A percentile compares a stretch with the other conserved stretches of the same genome.
Conservation (phyloP, 495 filamentous ascomycete species). For the Evansstolkia leycettana region DNA sequence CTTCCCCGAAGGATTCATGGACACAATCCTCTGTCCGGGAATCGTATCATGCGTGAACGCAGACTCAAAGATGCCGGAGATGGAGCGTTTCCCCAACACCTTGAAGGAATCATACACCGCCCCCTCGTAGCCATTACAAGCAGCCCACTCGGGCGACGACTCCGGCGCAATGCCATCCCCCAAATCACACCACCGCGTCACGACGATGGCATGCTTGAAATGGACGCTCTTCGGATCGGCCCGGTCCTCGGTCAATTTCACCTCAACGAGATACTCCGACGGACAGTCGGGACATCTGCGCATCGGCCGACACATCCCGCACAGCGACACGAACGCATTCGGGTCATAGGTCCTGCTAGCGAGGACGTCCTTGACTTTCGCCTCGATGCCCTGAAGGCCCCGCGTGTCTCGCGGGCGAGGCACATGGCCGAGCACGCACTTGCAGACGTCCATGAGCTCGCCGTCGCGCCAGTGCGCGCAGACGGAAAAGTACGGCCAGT, state of each 20-base stretch:
- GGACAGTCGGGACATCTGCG: constrained; percentile 47
- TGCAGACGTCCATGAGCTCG: constrained; percentile 42
- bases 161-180: constrained; percentile 36
- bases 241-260: constrained; percentile 41
- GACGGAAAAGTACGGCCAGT: constrained; percentile 44
- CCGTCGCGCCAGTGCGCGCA: constrained; percentile 51
- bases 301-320: constrained; percentile 42
- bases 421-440: constrained; percentile 46
- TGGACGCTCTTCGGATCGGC: constrained; percentile 7
- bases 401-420: constrained; percentile 26
- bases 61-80: constrained; percentile 45
- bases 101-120: constrained; percentile 39
- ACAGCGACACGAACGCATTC: constrained; percentile 34
- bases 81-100: constrained; percentile 35
- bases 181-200: constrained; percentile 48
- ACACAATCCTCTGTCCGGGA: constrained; percentile 42
- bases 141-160: constrained; percentile 32
- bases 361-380: constrained; percentile 25
- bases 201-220: constrained; percentile 46
- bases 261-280: constrained; percentile 46
- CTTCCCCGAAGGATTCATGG: constrained; percentile 38
- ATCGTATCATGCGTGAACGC: constrained; percentile 38
- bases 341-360: constrained; percentile 25
- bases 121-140: constrained; percentile 30
- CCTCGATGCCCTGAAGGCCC: constrained; percentile 26